A percentile compares a stretch with the other conserved stretches of the same genome.
phyloP scores from a whole-genome alignment of 2,329 filamentous ascomycete genomes.

The Verticillium isaacii region DNA sequence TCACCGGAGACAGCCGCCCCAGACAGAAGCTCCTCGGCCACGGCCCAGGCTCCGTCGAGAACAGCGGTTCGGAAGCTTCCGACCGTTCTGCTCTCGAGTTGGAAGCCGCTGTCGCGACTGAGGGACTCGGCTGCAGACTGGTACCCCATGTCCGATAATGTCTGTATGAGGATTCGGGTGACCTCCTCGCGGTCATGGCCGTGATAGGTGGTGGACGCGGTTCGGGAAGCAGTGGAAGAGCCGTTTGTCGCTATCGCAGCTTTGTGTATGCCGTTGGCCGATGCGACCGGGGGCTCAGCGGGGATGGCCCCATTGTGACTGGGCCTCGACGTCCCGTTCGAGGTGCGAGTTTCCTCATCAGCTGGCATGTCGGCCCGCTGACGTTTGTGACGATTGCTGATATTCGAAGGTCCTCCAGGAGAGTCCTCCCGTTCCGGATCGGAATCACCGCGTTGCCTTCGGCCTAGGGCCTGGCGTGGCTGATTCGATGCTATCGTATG shows the following conservation, averaged over 20 bases:
- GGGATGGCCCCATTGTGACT: constrained; percentile 33
- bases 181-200: constrained; percentile 92
- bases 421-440: constrained; percentile 29
- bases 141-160: constrained; percentile 85
- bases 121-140: constrained; percentile 68
- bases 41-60: constrained; percentile 72
- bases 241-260: constrained; percentile 48
- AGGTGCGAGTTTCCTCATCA: constrained; percentile 45
- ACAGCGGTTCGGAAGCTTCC: constrained; percentile 81
- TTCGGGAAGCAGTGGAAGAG: constrained; percentile 28
- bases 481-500: constrained; percentile 32
- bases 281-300: constrained; percentile 16
- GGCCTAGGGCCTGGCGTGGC: constrained; percentile 42
- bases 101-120: constrained; percentile 76
- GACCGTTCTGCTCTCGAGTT: constrained; percentile 81
- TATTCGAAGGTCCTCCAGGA: constrained; percentile 5
- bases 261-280: constrained; percentile 45
- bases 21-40: constrained; percentile 78
- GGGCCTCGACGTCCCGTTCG: constrained; percentile 42
- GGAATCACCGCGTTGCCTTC: constrained; percentile 45
- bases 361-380: constrained; percentile 64
- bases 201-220: constrained; percentile 49
- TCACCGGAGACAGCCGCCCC: constrained; percentile 37
- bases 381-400: constrained; percentile 30
- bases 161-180: constrained; percentile 87